A percentile compares a stretch with the other conserved stretches of the same genome.
phyloP scores from a whole-genome alignment of 2,329 filamentous ascomycete species.

The Trichoderma lentiforme region DNA sequence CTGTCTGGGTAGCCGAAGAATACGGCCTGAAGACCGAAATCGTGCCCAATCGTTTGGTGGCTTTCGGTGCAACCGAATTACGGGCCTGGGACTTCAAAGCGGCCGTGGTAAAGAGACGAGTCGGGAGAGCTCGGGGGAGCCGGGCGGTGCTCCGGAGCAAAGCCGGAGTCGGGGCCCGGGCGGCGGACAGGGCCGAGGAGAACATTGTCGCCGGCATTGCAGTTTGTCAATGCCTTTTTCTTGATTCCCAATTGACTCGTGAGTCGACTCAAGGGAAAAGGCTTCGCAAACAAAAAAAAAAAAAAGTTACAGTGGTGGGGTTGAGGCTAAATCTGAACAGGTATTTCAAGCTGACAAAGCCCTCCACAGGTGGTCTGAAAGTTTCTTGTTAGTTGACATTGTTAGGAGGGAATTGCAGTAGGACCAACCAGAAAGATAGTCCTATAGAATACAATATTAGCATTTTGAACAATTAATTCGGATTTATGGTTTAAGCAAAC shows the following conservation, averaged over 20 bases:
- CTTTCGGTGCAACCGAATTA: conserved; percentile 31
- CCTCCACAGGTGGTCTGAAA: conserved; percentile 43
- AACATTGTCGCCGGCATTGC: conserved; percentile 40
- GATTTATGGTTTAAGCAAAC: neutral
- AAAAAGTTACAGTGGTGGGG: conserved; percentile 15
- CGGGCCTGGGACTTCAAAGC: conserved; percentile 34
- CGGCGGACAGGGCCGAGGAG: conserved; percentile 43
- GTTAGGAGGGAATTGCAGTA: conserved; percentile 40
- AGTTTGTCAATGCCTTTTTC: conserved; percentile 33
- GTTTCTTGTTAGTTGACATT: conserved; percentile 19
- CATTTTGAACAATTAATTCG: neutral
- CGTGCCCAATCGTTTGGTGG: conserved; percentile 47
- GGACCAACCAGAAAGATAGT: conserved; percentile 71
- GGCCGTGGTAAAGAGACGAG: conserved; percentile 43
- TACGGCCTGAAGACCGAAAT: conserved; percentile 43
- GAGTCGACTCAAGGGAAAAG: conserved; percentile 22
- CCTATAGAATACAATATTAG: conserved; percentile 42
- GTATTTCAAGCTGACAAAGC: conserved; percentile 33
- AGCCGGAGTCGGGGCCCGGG: conserved; percentile 57
- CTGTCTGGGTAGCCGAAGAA: conserved; percentile 55
- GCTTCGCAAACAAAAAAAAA: neutral
- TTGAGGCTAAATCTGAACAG: neutral
- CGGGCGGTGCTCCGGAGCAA: conserved; percentile 55
- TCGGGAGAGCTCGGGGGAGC: conserved; percentile 43
- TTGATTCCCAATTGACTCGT: conserved; percentile 30